A percentile compares a stretch with the other conserved stretches of the same genome.
Conservation (phyloP, 2,329 filamentous ascomycete genomes). For the Colletotrichum melonis region DNA sequence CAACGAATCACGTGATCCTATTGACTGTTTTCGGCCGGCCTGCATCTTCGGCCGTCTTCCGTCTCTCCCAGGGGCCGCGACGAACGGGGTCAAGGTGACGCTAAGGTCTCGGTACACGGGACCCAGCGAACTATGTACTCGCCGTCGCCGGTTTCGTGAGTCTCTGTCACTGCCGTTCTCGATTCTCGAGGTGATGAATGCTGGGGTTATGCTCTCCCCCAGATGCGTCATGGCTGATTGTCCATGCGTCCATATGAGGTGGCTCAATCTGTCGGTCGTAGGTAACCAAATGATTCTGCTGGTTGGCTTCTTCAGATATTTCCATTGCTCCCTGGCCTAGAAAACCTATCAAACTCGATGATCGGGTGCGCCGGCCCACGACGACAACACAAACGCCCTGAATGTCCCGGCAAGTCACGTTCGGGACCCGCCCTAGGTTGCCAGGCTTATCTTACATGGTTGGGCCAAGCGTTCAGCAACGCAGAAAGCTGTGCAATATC, state of each 20-base stretch:
- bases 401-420: conserved; percentile 12
- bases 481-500: conserved; percentile 18
- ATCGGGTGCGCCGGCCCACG: conserved; percentile 23
- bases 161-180: not conserved
- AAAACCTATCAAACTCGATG: not conserved
- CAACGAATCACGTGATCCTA: not conserved
- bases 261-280: not conserved
- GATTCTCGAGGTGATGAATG: not conserved
- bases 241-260: not conserved
- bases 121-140: not conserved
- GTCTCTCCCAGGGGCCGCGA: not conserved
- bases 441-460: conserved; percentile 4
- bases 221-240: not conserved
- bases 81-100: not conserved
- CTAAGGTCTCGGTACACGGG: conserved; percentile 6
- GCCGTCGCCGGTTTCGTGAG: not conserved
- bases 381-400: conserved; percentile 28
- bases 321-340: not conserved
- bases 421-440: not conserved
- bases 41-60: not conserved
- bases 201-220: not conserved
- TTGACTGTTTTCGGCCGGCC: not conserved
- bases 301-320: not conserved
- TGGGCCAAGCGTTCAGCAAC: not conserved
- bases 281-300: not conserved